Conservation (phyloP, 1,284 basidiomycete genomes). For the Leccinum pallidistipes region DNA sequence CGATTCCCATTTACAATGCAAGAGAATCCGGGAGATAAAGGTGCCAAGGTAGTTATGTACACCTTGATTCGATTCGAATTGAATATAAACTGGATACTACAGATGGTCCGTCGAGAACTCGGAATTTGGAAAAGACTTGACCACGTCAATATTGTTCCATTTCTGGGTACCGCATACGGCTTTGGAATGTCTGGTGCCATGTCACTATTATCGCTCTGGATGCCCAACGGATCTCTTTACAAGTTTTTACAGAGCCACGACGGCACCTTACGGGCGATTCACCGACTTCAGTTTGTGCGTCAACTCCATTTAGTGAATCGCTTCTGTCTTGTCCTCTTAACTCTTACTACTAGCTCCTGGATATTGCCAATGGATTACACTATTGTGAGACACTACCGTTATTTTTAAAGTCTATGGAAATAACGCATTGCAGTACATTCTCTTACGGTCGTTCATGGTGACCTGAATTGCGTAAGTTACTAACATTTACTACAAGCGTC, state of each 20-base stretch:
- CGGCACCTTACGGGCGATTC: neutral
- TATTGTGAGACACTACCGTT: neutral
- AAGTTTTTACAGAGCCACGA: neutral
- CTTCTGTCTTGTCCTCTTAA: neutral
- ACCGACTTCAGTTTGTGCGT: neutral
- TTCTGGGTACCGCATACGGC: neutral
- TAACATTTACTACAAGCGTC: neutral
- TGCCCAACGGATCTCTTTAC: neutral
- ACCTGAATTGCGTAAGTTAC: neutral
- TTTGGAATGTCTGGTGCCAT: neutral
- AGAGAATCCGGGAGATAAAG: too few relatives aligned
- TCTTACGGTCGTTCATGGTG: neutral
- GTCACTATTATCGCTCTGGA: neutral
- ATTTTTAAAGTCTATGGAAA: neutral
- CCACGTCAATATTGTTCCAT: neutral
- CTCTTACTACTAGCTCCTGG: neutral
- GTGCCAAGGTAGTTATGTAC: too few relatives aligned
- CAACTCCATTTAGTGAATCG: neutral
- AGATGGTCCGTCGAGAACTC: neutral
- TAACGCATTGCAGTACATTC: neutral
- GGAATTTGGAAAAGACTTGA: neutral
- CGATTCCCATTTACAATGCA: too few relatives aligned
- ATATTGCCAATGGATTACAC: too few relatives aligned
- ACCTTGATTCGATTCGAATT: too few relatives aligned
- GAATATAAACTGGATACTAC: neutral